phyloP scores from a whole-genome alignment of 805 yeast species.

The Alloascoidea hylecoeti region DNA sequence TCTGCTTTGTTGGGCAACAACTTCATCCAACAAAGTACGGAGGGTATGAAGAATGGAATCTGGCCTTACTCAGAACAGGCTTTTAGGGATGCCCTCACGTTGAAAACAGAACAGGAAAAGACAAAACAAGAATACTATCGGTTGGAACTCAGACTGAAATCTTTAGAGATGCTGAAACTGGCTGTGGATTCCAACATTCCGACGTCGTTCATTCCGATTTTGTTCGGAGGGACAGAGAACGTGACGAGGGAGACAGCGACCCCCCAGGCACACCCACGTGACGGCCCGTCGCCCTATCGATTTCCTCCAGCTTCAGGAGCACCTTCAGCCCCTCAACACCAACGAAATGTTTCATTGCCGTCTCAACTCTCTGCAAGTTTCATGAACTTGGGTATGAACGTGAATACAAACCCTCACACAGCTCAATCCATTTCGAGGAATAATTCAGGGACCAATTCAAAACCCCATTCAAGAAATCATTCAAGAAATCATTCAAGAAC shows the following conservation, averaged over 20 bases:
- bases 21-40: too few relatives aligned
- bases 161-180: constrained; percentile 44
- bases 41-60: too few relatives aligned
- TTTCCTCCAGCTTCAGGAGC: too few relatives aligned
- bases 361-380: constrained; percentile 10
- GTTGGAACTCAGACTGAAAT: constrained; percentile 44
- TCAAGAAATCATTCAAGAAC: neutral
- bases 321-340: too few relatives aligned
- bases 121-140: constrained; percentile 71
- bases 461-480: constrained; percentile 7
- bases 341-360: constrained; percentile 12
- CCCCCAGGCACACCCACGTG: constrained; percentile 5
- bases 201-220: constrained; percentile 39
- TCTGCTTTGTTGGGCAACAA: too few relatives aligned
- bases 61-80: constrained; percentile 49
- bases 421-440: constrained; percentile 5
- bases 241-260: constrained; percentile 9
- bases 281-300: too few relatives aligned
- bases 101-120: constrained; percentile 60
- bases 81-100: constrained; percentile 39
- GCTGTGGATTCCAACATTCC: constrained; percentile 57
- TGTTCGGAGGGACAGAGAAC: constrained; percentile 35
- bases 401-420: constrained; percentile 8
- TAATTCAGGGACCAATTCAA: constrained; percentile 6
- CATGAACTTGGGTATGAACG: too few relatives aligned